A percentile compares a stretch with the other conserved stretches of the same genome.
phyloP scores from a whole-genome alignment of 768 basidiomycete species.

The Kwoniella mangroviensis region DNA sequence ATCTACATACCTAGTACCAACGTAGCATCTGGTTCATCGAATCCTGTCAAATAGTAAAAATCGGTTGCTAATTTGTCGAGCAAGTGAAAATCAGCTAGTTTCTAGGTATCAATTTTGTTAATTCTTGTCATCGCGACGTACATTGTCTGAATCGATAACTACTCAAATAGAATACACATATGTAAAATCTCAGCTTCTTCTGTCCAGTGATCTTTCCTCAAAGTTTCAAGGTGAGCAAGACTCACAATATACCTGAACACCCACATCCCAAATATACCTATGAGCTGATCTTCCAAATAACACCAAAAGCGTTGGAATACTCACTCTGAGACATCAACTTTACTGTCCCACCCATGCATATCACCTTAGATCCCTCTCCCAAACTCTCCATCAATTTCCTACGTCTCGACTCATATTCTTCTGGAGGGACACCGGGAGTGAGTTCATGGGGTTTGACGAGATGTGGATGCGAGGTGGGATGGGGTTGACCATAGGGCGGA shows the following conservation, averaged over 20 bases:
- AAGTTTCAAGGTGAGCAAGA: background rate
- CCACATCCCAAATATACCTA: background rate
- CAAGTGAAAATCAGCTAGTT: background rate
- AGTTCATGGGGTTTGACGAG: constrained; percentile 72
- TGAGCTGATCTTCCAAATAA: too few species aligned
- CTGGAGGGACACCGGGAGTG: constrained; percentile 76
- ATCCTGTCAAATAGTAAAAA: constrained; percentile 84
- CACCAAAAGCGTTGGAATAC: constrained; percentile 56
- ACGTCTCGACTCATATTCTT: constrained; percentile 78
- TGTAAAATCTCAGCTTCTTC: background rate
- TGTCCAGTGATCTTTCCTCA: background rate
- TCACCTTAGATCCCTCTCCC: constrained; percentile 73
- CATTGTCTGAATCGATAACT: constrained; percentile 35
- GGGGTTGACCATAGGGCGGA: constrained; percentile 78
- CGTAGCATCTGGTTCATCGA: constrained; percentile 89
- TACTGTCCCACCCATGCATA: constrained; percentile 75
- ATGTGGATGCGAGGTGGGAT: constrained; percentile 78
- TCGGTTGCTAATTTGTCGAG: constrained; percentile 51
- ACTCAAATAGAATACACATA: background rate
- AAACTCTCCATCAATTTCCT: constrained; percentile 72
- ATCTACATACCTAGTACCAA: constrained; percentile 71
- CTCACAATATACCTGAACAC: constrained; percentile 24
- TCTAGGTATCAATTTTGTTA: too few species aligned
- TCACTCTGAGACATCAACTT: constrained; percentile 63
- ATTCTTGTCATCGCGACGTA: background rate